Evolutionary conservation across 129 eudicot species (phyloP).

Genomic region (Ambrosia trifida): DNA sequence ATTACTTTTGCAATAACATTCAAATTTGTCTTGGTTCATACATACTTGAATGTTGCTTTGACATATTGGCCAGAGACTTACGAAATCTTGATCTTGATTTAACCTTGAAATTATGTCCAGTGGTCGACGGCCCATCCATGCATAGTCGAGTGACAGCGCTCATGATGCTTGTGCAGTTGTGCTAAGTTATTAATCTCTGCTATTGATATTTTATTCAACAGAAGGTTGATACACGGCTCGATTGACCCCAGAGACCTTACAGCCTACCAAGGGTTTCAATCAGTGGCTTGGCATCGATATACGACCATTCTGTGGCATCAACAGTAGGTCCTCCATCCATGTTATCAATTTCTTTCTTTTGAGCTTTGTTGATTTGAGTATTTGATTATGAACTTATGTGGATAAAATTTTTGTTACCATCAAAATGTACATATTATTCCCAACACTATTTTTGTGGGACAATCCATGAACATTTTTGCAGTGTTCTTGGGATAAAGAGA

Average conservation of each 20-base stretch:
- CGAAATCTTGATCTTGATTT: neutral
- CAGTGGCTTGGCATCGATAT: neutral
- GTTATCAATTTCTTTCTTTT: too few relatives aligned
- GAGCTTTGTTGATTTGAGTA: too few relatives aligned
- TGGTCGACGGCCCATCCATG: neutral
- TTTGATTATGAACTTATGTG: too few relatives aligned
- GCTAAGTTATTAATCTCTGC: neutral
- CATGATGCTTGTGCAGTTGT: neutral
- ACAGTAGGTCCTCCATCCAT: too few relatives aligned
- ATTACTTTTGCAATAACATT: too few relatives aligned
- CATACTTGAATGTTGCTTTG: neutral
- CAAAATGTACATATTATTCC: neutral
- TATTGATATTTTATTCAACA: neutral
- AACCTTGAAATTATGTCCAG: neutral
- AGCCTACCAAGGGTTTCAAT: neutral
- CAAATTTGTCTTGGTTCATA: neutral
- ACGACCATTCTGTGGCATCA: too few relatives aligned
- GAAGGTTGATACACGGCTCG: too few relatives aligned
- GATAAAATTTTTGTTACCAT: too few relatives aligned
- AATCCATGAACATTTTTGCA: slow-evolving; percentile 11
- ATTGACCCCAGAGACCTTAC: neutral
- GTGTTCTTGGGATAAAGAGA: slow-evolving; percentile 17
- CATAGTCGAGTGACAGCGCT: neutral
- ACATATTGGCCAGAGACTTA: neutral
- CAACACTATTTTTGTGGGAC: slow-evolving; percentile 1